Base-by-base conservation (phyloP, 306 rosid species). In the Calophaca sinica region DNA sequence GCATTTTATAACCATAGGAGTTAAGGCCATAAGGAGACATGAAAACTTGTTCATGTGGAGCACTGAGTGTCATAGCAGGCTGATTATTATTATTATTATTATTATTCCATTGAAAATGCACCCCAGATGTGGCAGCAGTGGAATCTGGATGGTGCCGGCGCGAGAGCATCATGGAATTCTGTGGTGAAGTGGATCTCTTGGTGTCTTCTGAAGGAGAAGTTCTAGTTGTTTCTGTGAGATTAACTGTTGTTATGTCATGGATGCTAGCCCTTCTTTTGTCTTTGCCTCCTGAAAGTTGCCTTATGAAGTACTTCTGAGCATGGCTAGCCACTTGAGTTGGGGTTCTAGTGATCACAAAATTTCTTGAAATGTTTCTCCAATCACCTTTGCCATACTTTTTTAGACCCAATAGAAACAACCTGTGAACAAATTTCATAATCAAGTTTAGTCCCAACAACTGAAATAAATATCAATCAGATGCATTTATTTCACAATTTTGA, bases 301-400 rank as follows among this genome's bases (percentile, higher is more conserved):
- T 73, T 53, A 94, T 88, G 87, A 94, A 90, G 86, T 88, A 94
- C 52, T 94, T 94, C 82, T 94, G 99, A 33, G 99, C 99, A 69
- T 94, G 99, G 41, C 99, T 94, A 14, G 99, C 99, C 10, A 94
- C 99, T 49, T 92, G 99, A 2, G 99, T 94, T 4, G 97, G 96
- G 2, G 97, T 92, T 62, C 97, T 65, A 52, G 91, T 87, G 0
- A 86, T 79, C 72, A 92, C 97, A 35, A 84, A 92, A 61, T 90
- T 90, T 20, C 96, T 83, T 0, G 97, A 92, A 20, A 92, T 94
- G 70, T 89, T 94, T 79, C 99, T 92, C 99, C 99, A 94, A 75
- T 94, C 99, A 1, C 99, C 97, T 80, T 92, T 94, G 35, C 97
- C 97, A 66, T 90, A 85, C 81, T 88, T 92, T 63, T 90, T 87